Percentiles rank a stretch among this genome's conserved stretches.
These are phyloP conservation scores for Aureoboletus auriporus DNA, from an alignment of 768 basidiomycete species.

Conservation along the genomic window DNA sequence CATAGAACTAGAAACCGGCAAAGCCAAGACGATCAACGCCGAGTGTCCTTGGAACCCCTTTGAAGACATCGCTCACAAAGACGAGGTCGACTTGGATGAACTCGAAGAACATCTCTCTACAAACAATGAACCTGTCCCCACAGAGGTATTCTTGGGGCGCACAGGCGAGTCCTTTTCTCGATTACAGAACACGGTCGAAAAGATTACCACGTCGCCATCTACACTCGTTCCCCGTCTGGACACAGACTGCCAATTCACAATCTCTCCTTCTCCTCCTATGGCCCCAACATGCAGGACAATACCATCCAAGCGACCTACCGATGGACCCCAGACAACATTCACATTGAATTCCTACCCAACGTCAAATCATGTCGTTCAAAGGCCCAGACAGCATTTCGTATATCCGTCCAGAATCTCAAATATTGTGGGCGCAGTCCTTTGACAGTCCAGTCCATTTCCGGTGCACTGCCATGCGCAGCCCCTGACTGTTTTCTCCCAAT, in stretches of 20 bases:
- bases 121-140: slow-evolving; percentile 25
- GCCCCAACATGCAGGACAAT: slow-evolving; percentile 86
- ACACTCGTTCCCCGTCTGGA: slow-evolving; percentile 44
- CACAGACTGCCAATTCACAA: slow-evolving; percentile 60
- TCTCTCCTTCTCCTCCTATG: slow-evolving; percentile 87
- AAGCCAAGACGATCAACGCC: slow-evolving; percentile 68
- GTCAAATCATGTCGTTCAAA: slow-evolving; percentile 75
- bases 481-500: slow-evolving; percentile 4
- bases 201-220: slow-evolving; percentile 92
- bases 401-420: slow-evolving; percentile 31
- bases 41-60: slow-evolving; percentile 77
- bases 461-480: neutral
- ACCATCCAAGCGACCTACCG: slow-evolving; percentile 68
- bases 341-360: slow-evolving; percentile 76
- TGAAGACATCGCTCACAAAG: slow-evolving; percentile 44
- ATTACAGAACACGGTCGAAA: slow-evolving; percentile 12
- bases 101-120: slow-evolving; percentile 47
- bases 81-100: slow-evolving; percentile 53
- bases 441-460: slow-evolving; percentile 40
- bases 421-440: slow-evolving; percentile 61
- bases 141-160: slow-evolving; percentile 60
- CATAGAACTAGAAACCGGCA: slow-evolving; percentile 76
- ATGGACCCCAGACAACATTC: slow-evolving; percentile 71
- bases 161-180: slow-evolving; percentile 44
- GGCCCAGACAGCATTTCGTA: slow-evolving; percentile 31